Evolutionary conservation across 345 rosid species (phyloP), one percentile per base, ranked within the genome.

Genomic region (Lenwebbia sp.): DNA sequence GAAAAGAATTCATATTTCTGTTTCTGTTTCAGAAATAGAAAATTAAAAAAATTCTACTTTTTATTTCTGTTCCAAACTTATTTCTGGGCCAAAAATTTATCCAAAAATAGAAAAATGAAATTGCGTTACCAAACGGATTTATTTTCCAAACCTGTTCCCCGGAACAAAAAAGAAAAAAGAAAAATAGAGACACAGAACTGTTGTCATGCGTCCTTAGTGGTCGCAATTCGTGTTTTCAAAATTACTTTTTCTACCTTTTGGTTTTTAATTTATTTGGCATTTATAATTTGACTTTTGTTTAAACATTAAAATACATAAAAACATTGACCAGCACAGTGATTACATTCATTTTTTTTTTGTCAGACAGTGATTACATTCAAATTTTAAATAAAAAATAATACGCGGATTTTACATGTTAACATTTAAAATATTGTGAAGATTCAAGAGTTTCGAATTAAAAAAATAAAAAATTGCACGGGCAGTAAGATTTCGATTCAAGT

Each of bases 331-430:
- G 78, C 44, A 19, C 4, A 22, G 0, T 19, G 2, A 33, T 14
- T 62, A 30, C 37, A 62, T 62, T 62, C 75, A 40, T 41, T 5
- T 41, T 5, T 5, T 44, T 44, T 44, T 44, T 44, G 6, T 14
- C 17, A 3, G 50, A 13, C 54, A 51, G 2, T 51, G 54, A 51
- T 51, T 51, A 51, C 54, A 51, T 51, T 51, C 54, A 62, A 30
- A 30, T 15, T 62, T 3, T 15, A 15, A 62, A 15, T 62, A 30
- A 0, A 30, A 14, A 30, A 62, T 70, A 33, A 1, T 0, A 33
- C 0, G 6, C 5, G 13, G 33, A 70, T 4, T 10, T 5, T 70
- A 19, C 7, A 0, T 9, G 25, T 33, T 8, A 65, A 65, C 3
- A 30, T 65, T 10, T 4, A 10, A 10, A 65, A 37, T 65, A 17